phyloP scores from a whole-genome alignment of 768 basidiomycete species.

The Gelatoporia subvermispora region DNA sequence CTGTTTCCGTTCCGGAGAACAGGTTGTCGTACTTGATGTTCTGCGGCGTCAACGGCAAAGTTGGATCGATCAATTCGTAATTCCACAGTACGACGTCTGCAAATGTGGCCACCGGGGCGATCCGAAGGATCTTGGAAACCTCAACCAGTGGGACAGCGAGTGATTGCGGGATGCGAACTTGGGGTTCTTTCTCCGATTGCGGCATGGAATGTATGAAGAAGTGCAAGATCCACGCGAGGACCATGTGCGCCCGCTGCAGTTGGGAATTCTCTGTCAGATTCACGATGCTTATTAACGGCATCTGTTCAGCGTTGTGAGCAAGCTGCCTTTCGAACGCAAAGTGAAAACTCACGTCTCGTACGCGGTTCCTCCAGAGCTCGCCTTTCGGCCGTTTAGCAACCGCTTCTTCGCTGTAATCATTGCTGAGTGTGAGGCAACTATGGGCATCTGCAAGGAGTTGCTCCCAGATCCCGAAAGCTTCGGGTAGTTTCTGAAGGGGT shows the following conservation, averaged over 20 bases:
- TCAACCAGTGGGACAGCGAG: constrained; percentile 73
- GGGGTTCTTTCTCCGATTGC: constrained; percentile 27
- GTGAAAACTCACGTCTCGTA: constrained; percentile 52
- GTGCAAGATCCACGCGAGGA: constrained; percentile 84
- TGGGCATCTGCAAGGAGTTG: constrained; percentile 50
- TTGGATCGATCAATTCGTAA: constrained; percentile 57
- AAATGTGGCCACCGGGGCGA: constrained; percentile 94
- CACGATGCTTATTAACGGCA: constrained; percentile 57
- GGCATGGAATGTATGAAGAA: constrained; percentile 86
- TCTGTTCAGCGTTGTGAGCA: constrained; percentile 10
- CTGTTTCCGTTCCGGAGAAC: constrained; percentile 85
- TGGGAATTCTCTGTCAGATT: constrained; percentile 50
- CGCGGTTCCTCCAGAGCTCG: constrained; percentile 62
- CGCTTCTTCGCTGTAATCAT: constrained; percentile 46
- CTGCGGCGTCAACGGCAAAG: constrained; percentile 52
- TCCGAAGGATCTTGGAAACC: constrained; percentile 70
- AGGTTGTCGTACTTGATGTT: constrained; percentile 71
- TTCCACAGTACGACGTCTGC: constrained; percentile 98
- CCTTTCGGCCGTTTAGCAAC: constrained; percentile 46
- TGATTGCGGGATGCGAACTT: constrained; percentile 64
- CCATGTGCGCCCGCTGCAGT: constrained; percentile 82
- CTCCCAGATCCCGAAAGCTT: constrained; percentile 68
- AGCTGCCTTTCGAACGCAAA: neutral
- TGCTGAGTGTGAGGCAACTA: constrained; percentile 50
- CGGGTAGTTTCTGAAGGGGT: constrained; percentile 53